Evolutionary conservation across 73 alveolate genomes (phyloP), one percentile per base, ranked within the genome.

Genomic region (Durusdinium trenchii): DNA sequence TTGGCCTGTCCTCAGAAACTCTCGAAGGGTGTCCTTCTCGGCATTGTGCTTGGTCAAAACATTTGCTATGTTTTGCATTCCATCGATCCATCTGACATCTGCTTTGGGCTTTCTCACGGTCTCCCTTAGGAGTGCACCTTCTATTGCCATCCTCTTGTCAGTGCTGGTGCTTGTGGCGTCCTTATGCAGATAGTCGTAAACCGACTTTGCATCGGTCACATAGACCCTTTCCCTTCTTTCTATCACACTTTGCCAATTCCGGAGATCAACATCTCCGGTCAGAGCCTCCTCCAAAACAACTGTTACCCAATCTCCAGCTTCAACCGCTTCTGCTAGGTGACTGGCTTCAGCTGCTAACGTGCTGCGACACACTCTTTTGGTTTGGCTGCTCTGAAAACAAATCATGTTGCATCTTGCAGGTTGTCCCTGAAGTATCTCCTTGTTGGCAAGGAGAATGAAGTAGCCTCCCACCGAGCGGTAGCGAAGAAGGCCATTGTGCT

Each of bases 341-440:
- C 86, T 76, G 51, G 86, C 86, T 38, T 76, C 86, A 16, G 86
- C 86, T 18, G 86, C 86, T 35, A 76, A 38, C 0, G 86, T 76
- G 60, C 86, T 76, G 3, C 86, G 28, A 40, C 86, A 76, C 2
- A 76, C 86, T 1, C 86, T 35, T 40, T 76, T 14, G 51, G 54
- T 38, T 36, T 35, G 51, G 14, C 30, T n/a, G 26, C 60, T 23
- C n/a, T 64, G 79, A 64, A 64, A 64, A 16, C 42, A 6, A 23
- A 76, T 2, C 18, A 76, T 38, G 54, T 76, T 76, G 86, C 60
- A 38, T 32, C 86, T 10, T 0, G 35, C 86, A 32, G 51, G 32
- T 32, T 76, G 18, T 43, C 86, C 86, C 32, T 36, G 57, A 12
- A 76, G n/a, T 28, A 76, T 76, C 36, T 35, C 57, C 54, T 12